A percentile compares a stretch with the other conserved stretches of the same genome.
phyloP scores from a whole-genome alignment of 495 filamentous ascomycete species.

The Aspergillus nanangensis region DNA sequence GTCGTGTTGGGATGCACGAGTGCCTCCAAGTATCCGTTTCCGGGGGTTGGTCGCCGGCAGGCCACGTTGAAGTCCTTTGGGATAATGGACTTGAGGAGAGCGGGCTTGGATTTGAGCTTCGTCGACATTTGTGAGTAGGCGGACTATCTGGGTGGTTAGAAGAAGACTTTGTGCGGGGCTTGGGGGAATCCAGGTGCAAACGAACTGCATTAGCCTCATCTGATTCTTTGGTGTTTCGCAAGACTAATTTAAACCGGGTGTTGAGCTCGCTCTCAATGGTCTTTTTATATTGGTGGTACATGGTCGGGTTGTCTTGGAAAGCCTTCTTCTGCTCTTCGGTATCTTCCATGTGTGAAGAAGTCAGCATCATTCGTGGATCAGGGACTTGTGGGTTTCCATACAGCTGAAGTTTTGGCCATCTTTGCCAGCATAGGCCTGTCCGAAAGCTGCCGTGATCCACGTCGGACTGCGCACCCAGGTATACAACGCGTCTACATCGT shows the following conservation, averaged over 20 bases:
- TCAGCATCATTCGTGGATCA: no score
- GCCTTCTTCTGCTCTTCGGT: constrained; percentile 4
- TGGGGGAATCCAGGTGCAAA: no score
- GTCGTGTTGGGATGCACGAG: constrained; percentile 11
- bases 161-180: no score
- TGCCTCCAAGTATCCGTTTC: constrained; percentile 16
- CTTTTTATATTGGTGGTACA: constrained; percentile 26
- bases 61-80: constrained; percentile 39
- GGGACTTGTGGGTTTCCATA: no score
- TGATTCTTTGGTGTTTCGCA: constrained; percentile 10
- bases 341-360: background rate
- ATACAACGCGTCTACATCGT: constrained; percentile 4
- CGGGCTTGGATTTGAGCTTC: constrained; percentile 39
- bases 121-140: constrained; percentile 22
- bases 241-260: constrained; percentile 13
- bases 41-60: constrained; percentile 38
- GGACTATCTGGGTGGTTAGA: no score
- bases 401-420: constrained; percentile 13
- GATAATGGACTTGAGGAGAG: constrained; percentile 38
- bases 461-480: constrained; percentile 9
- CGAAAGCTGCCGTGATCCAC: constrained; percentile 12
- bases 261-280: constrained; percentile 31
- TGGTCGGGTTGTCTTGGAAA: constrained; percentile 7
- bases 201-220: constrained; percentile 10
- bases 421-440: constrained; percentile 10